Evolutionary conservation across 257 asterid species (phyloP), one percentile per base, ranked within the genome.

Genomic region (Hygrophila difformis): DNA sequence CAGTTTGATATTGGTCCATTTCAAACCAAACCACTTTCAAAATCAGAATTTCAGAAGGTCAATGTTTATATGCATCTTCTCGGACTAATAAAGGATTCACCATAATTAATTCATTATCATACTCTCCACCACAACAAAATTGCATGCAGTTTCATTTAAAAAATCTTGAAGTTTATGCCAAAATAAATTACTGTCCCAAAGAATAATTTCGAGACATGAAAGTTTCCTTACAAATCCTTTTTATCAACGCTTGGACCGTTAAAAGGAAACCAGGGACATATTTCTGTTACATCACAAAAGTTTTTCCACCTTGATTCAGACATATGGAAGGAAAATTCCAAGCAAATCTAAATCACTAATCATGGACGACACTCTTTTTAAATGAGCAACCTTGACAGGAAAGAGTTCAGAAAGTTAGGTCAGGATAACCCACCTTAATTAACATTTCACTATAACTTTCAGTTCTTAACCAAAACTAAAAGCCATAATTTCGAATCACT

Each of bases 51-150:
- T 13, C 15, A 47, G 22, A n/a, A n/a, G 13, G 31, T 11, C 39
- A 4, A n/a, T 5, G 9, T 17, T 9, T 34, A 15, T 21, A n/a
- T 41, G 13, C 14, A 18, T 36, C 44, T 18, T 13, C 39, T 46
- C 51, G 21, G 26, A 42, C 39, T 33, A 26, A 39, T n/a, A n/a
- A n/a, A n/a, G n/a, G n/a, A n/a, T 18, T 53, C 22, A 61, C 24
- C 38, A 19, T 24, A 20, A 8, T 17, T 29, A 16, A 47, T 37
- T 53, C 16, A 43, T 51, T 26, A 26, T 26, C 31, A n/a, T n/a
- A n/a, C 16, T 38, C 45, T 17, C 57, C 50, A 50, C 22, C 26
- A 33, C 23, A 35, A 49, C 14, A 45, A 60, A 66, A 40, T 19
- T 26, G 8, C 44, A 31, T 44, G 21, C n/a, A n/a, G n/a, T n/a